These are phyloP conservation scores for Rhodomyrtus tomentosa DNA, from an alignment of 345 rosid species.

Conservation along the genomic window DNA sequence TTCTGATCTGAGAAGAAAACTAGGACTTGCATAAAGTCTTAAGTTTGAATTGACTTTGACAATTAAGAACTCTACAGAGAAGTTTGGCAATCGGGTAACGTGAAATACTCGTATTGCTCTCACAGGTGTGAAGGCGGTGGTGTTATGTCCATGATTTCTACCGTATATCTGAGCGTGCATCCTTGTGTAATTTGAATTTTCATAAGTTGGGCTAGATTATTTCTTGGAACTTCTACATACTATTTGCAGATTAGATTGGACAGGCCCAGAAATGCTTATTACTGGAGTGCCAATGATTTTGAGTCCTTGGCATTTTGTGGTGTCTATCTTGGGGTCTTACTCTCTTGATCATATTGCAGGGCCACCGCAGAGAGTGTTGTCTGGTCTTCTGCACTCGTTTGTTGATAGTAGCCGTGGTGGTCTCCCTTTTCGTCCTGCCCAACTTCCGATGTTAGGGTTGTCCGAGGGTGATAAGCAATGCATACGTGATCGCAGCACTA, in stretches of 20 bases:
- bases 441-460: conserved; percentile 74
- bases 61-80: neutral
- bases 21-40: neutral
- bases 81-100: neutral
- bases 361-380: conserved; percentile 88
- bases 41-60: neutral
- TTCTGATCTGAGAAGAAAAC: neutral
- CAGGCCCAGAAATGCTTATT: neutral
- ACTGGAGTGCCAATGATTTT: neutral
- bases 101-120: neutral
- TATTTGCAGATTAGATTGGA: neutral
- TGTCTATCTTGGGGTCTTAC: neutral
- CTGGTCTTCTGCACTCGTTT: conserved; percentile 81
- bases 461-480: conserved; percentile 92
- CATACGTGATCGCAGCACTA: conserved; percentile 97
- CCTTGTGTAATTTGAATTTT: neutral
- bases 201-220: neutral
- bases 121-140: neutral
- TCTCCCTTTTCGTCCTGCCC: conserved; percentile 76
- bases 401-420: conserved; percentile 84
- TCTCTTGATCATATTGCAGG: conserved; percentile 33
- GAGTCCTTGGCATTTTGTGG: neutral
- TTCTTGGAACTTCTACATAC: neutral
- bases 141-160: neutral
- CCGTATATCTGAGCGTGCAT: neutral